phyloP scores from a whole-genome alignment of 2,329 filamentous ascomycete genomes.

The Fusarium brevicatenulatum region DNA sequence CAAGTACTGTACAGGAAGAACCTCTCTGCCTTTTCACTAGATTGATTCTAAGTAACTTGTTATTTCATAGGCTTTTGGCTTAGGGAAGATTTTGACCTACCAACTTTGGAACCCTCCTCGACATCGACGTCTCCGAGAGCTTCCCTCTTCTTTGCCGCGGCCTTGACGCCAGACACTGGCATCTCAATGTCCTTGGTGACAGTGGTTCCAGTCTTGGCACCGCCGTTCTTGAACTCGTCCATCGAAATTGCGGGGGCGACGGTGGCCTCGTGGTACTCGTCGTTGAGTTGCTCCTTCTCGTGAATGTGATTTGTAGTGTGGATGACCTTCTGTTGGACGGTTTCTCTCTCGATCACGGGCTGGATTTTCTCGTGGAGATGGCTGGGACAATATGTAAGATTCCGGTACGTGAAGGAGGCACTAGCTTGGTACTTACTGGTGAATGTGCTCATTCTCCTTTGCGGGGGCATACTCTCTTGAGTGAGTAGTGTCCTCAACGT shows the following conservation, averaged over 20 bases:
- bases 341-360: conserved; percentile 30
- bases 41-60: conserved; percentile 12
- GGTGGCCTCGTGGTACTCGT: conserved; percentile 15
- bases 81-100: background rate
- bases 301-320: conserved; percentile 24
- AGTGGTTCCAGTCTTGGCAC: background rate
- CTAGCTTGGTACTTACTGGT: background rate
- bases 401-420: accelerated
- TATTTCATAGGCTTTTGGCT: background rate
- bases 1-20: background rate
- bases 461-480: conserved; percentile 14
- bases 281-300: conserved; percentile 23
- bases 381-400: background rate
- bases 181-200: conserved; percentile 12
- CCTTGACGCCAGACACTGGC: background rate
- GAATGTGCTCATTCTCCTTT: conserved; percentile 20
- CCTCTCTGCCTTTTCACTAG: conserved; percentile 15
- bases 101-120: background rate
- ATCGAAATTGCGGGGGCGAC: conserved; percentile 12
- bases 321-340: conserved; percentile 26
- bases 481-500: conserved; percentile 17
- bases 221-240: conserved; percentile 17
- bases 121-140: background rate
- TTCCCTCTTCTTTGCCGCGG: conserved; percentile 1
- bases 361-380: conserved; percentile 29